Evolutionary conservation across 2,329 filamentous ascomycete species (phyloP), one percentile per base, ranked within the genome.

Genomic region (Lomentospora prolificans): DNA sequence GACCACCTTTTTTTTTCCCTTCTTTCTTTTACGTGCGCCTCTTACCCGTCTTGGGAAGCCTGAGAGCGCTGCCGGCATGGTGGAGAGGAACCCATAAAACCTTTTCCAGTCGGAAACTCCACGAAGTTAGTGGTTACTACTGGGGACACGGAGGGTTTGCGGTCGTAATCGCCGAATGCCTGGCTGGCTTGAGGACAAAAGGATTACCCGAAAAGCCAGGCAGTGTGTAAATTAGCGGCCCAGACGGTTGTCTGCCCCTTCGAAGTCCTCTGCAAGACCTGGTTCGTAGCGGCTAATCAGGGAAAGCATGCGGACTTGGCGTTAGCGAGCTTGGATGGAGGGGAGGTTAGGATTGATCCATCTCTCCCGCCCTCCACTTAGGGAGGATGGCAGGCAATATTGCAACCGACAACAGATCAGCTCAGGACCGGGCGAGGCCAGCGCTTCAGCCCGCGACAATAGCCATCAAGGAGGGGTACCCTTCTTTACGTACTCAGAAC

Each of bases 261-360:
- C n/a, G n/a, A n/a, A n/a, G n/a, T n/a, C n/a, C n/a, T 48, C 44
- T 48, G 44, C 19, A 48, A 48, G 44, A 48, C 44, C 44, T n/a
- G 44, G 44, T 48, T 48, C 24, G 44, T 48, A 22, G 22, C 44
- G 44, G 44, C 44, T 48, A 48, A 48, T 48, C 22, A 48, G 44
- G 44, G 17, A 6, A 48, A 27, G 22, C 44, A 48, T 48, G 44
- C 6, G 22, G 44, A 22, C 44, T 19, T 46, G 41, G 19, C 41
- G 5, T 46, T 39, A 17, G 44, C 22, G 44, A 48, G 17, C 10
- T 19, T 48, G 22, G 22, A 12, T 17, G 44, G 22, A 19, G 44
- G 41, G n/a, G n/a, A n/a, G n/a, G n/a, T n/a, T n/a, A n/a, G n/a
- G n/a, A n/a, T n/a, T n/a, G n/a, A 8, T 41, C 36, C 14, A 41